Evolutionary conservation across 495 filamentous ascomycete species (phyloP).

Genomic region (Cryomyces minteri): DNA sequence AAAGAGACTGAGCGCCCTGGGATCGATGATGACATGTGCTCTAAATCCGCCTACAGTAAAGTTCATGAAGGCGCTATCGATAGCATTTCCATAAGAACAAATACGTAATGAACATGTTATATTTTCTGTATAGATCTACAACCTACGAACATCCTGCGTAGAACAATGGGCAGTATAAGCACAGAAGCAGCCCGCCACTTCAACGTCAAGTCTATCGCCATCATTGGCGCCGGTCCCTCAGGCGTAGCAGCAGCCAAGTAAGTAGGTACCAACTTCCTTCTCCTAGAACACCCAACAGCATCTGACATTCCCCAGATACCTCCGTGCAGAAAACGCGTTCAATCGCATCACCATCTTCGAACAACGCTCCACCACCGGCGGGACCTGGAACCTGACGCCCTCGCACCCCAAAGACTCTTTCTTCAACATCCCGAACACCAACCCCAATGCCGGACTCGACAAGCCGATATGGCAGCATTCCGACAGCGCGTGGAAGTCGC

Average conservation of each 20-base stretch:
- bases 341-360: slow-evolving; percentile 61
- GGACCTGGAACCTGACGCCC: slow-evolving; percentile 63
- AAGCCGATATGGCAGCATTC: slow-evolving; percentile 11
- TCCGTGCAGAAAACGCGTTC: slow-evolving; percentile 56
- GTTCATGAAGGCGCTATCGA: too few species aligned
- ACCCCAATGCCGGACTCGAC: slow-evolving; percentile 12
- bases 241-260: slow-evolving; percentile 47
- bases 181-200: neutral
- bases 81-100: too few species aligned
- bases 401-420: slow-evolving; percentile 7
- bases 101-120: too few species aligned
- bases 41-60: too few species aligned
- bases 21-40: too few species aligned
- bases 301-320: slow-evolving; percentile 30
- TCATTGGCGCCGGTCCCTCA: slow-evolving; percentile 54
- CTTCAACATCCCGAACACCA: slow-evolving; percentile 19
- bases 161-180: neutral
- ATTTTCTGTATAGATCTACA: too few species aligned
- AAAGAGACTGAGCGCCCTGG: too few species aligned
- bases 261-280: neutral
- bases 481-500: neutral
- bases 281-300: neutral
- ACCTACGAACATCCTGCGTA: neutral
- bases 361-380: slow-evolving; percentile 54
- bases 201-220: slow-evolving; percentile 33